A percentile compares a stretch with the other conserved stretches of the same genome.
phyloP scores from a whole-genome alignment of 441 rosid species.

The Arabidopsis lyrata region DNA sequence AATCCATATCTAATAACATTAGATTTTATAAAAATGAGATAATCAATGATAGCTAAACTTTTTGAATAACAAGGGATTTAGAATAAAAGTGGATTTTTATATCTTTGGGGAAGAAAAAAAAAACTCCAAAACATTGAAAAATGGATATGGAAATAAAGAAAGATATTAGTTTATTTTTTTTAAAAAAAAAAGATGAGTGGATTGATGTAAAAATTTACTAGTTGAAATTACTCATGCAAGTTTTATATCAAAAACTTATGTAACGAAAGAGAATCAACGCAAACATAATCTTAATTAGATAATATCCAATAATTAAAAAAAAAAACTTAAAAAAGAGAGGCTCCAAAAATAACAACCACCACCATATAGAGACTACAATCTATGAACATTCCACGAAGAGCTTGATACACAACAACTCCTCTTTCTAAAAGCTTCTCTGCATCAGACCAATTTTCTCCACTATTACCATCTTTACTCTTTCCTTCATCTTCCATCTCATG shows the following conservation, averaged over 20 bases:
- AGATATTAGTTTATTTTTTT: not conserved
- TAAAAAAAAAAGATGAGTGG: not conserved
- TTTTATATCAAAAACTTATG: not conserved
- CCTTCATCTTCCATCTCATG: constrained; percentile 45
- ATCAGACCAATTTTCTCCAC: constrained; percentile 55
- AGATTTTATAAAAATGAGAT: too few species aligned
- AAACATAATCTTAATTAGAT: not conserved
- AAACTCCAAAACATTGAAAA: not conserved
- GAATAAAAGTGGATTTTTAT: too few species aligned
- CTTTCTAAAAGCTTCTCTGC: constrained; percentile 78
- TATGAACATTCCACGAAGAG: constrained; percentile 64
- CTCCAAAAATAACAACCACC: constrained; percentile 61
- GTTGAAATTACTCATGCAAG: not conserved
- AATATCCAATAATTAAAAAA: not conserved
- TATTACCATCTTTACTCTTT: constrained; percentile 25
- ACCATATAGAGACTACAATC: constrained; percentile 82
- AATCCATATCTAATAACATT: too few species aligned
- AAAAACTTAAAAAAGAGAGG: constrained; percentile 30
- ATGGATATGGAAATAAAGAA: not conserved
- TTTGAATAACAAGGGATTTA: too few species aligned
- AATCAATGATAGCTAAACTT: too few species aligned
- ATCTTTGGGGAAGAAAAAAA: not conserved
- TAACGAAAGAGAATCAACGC: not conserved
- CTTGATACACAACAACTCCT: constrained; percentile 71
- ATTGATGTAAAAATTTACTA: not conserved